Evolutionary conservation across 805 yeast species (phyloP).

Genomic region (Clavispora carvajalis): DNA sequence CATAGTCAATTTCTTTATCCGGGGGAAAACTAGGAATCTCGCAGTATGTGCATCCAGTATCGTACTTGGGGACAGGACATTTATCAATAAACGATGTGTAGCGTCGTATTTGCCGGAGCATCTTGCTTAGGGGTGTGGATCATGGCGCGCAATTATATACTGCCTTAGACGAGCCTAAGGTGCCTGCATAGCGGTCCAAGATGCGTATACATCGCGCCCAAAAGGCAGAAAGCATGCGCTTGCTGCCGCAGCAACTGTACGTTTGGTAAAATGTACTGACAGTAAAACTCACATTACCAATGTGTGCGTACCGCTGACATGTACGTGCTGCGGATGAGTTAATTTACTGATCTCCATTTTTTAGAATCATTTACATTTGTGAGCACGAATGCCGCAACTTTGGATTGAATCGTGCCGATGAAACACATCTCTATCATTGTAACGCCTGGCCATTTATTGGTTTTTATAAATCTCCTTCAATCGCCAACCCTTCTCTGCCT

Average conservation of each 20-base stretch:
- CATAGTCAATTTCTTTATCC: slow-evolving; percentile 36
- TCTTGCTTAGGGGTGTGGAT: not conserved
- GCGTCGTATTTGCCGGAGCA: not conserved
- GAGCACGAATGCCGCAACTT: too few species aligned
- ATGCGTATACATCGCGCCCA: not conserved
- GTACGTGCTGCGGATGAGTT: too few species aligned
- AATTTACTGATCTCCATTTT: too few species aligned
- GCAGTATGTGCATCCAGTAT: slow-evolving; percentile 64
- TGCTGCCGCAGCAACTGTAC: not conserved
- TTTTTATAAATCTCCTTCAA: slow-evolving; percentile 45
- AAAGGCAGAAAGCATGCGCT: not conserved
- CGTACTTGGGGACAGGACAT: slow-evolving; percentile 49
- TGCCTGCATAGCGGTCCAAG: not conserved
- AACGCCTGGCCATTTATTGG: not conserved
- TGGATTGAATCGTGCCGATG: too few species aligned
- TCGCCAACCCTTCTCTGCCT: slow-evolving; percentile 55
- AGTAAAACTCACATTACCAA: too few species aligned
- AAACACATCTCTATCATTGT: too few species aligned
- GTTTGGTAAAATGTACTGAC: not conserved
- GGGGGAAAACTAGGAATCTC: slow-evolving; percentile 33
- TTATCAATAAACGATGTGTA: slow-evolving; percentile 4
- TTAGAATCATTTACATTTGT: too few species aligned
- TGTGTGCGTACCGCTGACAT: too few species aligned
- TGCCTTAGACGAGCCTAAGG: not conserved
- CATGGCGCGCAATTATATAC: too few species aligned